Conservation (phyloP, 768 basidiomycete species). For the Boletus barrowsii region DNA sequence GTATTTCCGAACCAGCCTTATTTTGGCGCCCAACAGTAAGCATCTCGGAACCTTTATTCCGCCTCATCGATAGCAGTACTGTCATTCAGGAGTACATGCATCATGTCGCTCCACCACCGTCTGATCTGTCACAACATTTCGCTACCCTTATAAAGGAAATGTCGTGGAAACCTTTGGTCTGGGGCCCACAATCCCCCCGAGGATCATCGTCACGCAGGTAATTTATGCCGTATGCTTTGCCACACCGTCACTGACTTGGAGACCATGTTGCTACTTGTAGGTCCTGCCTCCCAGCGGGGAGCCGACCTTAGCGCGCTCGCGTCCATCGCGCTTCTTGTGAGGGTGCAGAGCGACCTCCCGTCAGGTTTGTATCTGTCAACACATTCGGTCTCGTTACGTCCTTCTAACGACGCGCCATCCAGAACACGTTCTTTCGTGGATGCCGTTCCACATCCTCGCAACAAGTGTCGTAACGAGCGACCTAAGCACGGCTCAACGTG, state of each 20-base stretch:
- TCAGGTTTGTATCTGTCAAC: conserved; percentile 37
- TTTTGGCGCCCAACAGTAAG: conserved; percentile 18
- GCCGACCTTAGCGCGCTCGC: conserved; percentile 54
- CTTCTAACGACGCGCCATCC: conserved; percentile 12
- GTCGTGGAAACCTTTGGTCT: conserved; percentile 15
- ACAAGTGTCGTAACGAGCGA: conserved; percentile 72
- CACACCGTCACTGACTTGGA: conserved; percentile 9
- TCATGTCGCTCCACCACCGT: conserved; percentile 16
- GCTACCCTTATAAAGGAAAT: conserved; percentile 32
- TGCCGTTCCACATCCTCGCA: conserved; percentile 61
- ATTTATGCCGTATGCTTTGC: conserved; percentile 22
- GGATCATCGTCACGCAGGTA: conserved; percentile 31
- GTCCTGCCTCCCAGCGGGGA: conserved; percentile 40
- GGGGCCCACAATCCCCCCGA: conserved; percentile 34
- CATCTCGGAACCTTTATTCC: conserved; percentile 25
- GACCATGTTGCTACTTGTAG: conserved; percentile 14
- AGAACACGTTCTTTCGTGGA: conserved; percentile 41
- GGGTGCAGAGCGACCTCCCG: conserved; percentile 58
- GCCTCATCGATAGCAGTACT: conserved; percentile 30
- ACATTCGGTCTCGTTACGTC: neutral
- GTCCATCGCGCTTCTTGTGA: conserved; percentile 73
- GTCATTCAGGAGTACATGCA: conserved; percentile 10
- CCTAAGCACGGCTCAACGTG: conserved; percentile 67
- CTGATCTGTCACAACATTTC: conserved; percentile 22
- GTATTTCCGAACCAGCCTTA: conserved; percentile 21